A percentile compares a stretch with the other conserved stretches of the same genome.
Evolutionary conservation across 2,329 filamentous ascomycete genomes (phyloP).

Genomic region (Pseudomassariella vexata): DNA sequence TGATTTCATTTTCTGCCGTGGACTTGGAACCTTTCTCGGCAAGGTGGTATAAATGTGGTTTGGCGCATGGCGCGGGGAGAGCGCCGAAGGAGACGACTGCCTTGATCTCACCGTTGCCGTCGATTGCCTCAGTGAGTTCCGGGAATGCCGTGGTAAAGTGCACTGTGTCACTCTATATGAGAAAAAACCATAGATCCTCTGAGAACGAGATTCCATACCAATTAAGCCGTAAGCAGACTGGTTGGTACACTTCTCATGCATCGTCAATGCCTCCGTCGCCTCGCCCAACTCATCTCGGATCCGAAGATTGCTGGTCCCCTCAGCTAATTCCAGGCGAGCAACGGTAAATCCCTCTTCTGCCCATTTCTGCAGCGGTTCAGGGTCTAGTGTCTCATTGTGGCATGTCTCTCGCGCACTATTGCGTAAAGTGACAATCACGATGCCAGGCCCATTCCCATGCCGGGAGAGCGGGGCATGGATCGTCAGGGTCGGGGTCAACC

Average conservation of each 20-base stretch:
- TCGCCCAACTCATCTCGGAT: constrained; percentile 3
- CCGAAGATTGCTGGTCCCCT: background rate
- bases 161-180: background rate
- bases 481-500: constrained; percentile 1
- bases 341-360: constrained; percentile 6
- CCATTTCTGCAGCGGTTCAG: constrained; percentile 5
- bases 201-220: constrained; percentile 1
- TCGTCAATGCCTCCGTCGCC: constrained; percentile 1
- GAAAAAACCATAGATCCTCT: no score
- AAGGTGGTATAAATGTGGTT: no score
- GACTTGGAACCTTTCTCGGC: no score
- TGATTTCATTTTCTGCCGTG: no score
- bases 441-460: constrained; percentile 12
- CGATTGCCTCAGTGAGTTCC: constrained; percentile 1
- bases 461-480: constrained; percentile 7
- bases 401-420: no score
- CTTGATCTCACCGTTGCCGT: constrained; percentile 2
- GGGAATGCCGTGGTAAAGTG: background rate
- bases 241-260: constrained; percentile 1
- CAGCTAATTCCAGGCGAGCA: background rate
- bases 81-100: constrained; percentile 1
- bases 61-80: background rate
- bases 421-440: no score
- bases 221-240: constrained; percentile 2
- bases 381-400: no score